Evolutionary conservation across 805 yeast genomes (phyloP), one percentile per base, ranked within the genome.

Genomic region (Saccharomycopsis selenospora): DNA sequence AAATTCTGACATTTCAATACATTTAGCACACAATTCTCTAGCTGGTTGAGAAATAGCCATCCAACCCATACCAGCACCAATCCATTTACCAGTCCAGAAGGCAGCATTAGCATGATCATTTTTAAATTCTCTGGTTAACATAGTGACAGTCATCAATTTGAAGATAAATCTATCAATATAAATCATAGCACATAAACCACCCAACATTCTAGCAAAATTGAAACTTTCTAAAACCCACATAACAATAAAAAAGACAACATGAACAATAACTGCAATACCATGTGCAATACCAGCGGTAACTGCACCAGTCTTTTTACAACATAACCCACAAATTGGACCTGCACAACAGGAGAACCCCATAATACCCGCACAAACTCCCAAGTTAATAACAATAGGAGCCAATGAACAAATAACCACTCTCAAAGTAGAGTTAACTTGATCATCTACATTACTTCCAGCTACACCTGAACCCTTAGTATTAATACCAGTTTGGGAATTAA

Each of bases 281-380:
- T 82, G 93, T 2, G 78, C 81, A 2, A 72, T 33, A 2, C 70
- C 68, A 1, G 95, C 85, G 18, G 82, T 58, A 2, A 71, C 51
- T 1, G 78, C 66, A 0, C 87, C 80, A 45, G 73, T 72, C 4
- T 63, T 64, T 5, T 62, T 62, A 48, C 70, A 66, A 36, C 75
- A 64, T 71, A 90, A 67, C 50, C 93, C 93, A 56, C 91, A 79
- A 63, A 91, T 60, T 59, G 99, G 99, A 66, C 99, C 99, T 25
- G 96, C 87, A 76, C 97, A 93, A 71, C 99, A 93, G 13, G 97
- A 85, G 68, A 90, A 64, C 59, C 79, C 88, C 59, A 85, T 73
- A 68, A 91, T 77, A 56, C 85, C 75, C 61, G 76, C 77, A 57
- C 90, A 70, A 28, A 80, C 83, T 75, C 96, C 99, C 66, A 88